Conservation (phyloP, 1,139 yeast species). For the Yamadazyma atmosphaerica region DNA sequence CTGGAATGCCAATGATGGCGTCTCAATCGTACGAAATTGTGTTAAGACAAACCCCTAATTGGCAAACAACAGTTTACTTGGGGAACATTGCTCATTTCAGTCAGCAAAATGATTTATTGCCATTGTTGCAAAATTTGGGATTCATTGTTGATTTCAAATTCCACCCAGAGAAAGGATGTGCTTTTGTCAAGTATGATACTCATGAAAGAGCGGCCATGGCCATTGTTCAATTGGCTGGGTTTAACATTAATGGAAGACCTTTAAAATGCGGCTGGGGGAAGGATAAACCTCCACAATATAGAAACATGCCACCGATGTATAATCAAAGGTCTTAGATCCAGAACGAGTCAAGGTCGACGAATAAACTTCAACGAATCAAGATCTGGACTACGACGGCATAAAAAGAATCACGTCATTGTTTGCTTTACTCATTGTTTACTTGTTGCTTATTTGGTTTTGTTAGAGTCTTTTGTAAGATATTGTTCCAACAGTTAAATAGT, state of each 20-base stretch:
- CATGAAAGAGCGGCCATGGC: slow-evolving; percentile 91
- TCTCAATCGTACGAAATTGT: slow-evolving; percentile 66
- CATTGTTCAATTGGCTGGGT: slow-evolving; percentile 78
- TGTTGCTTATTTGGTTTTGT: neutral
- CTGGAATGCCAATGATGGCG: slow-evolving; percentile 1
- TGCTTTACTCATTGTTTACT: neutral
- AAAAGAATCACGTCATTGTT: neutral
- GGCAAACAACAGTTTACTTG: slow-evolving; percentile 88
- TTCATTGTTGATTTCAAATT: slow-evolving; percentile 78
- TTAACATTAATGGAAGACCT: slow-evolving; percentile 73
- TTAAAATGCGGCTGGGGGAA: slow-evolving; percentile 90
- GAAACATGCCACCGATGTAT: slow-evolving; percentile 4
- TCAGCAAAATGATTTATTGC: slow-evolving; percentile 69
- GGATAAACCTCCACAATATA: slow-evolving; percentile 10
- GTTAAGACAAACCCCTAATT: slow-evolving; percentile 72
- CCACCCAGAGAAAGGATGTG: slow-evolving; percentile 80
- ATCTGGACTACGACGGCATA: no score
- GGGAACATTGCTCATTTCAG: slow-evolving; percentile 84
- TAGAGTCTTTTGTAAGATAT: neutral
- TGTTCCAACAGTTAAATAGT: neutral
- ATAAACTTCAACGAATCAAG: no score
- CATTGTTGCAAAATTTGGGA: slow-evolving; percentile 79
- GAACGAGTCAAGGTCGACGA: no score
- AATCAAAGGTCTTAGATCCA: slow-evolving; percentile 4
- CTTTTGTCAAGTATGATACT: slow-evolving; percentile 81